Conservation (phyloP, 108 stramenopile species). For the Pseudonitzschia multiseries region DNA sequence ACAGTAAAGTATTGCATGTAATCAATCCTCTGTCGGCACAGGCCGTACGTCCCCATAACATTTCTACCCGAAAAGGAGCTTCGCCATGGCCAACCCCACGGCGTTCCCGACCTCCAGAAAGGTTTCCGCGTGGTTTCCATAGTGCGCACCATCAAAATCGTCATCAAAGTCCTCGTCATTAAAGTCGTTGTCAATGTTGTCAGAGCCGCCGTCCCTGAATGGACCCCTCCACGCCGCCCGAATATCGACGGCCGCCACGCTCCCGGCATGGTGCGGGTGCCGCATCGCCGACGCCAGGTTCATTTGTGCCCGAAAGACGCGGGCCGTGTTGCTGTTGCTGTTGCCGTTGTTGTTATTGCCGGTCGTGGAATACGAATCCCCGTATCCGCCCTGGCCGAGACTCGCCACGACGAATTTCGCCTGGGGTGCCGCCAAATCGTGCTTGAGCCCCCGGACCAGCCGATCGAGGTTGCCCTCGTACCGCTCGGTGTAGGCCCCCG, state of each 20-base stretch:
- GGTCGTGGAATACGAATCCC: slow-evolving; percentile 11
- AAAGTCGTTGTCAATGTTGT: neutral
- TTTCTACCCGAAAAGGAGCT: neutral
- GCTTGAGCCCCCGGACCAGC: slow-evolving; percentile 23
- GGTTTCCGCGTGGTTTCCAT: slow-evolving; percentile 39
- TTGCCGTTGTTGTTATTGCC: too few relatives aligned
- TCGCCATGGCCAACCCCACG: slow-evolving; percentile 35
- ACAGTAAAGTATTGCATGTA: too few relatives aligned
- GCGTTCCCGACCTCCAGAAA: slow-evolving; percentile 44
- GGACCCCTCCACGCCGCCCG: slow-evolving; percentile 27
- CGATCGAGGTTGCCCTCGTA: slow-evolving; percentile 31
- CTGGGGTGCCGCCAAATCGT: slow-evolving; percentile 30
- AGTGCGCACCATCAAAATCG: slow-evolving; percentile 19
- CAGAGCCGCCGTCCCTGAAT: neutral
- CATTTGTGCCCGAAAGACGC: slow-evolving; percentile 26
- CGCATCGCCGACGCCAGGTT: slow-evolving; percentile 7
- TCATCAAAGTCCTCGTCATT: too few relatives aligned
- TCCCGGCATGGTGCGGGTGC: slow-evolving; percentile 21
- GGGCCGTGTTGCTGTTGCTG: neutral
- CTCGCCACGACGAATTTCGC: slow-evolving; percentile 39
- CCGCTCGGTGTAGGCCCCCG: slow-evolving; percentile 5
- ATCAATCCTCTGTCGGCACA: too few relatives aligned
- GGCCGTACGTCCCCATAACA: too few relatives aligned
- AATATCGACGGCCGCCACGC: slow-evolving; percentile 34
- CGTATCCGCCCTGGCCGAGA: slow-evolving; percentile 28